These are phyloP conservation scores for Nicotiana tabacum DNA, from an alignment of 257 asterid genomes.

Conservation along the genomic window DNA sequence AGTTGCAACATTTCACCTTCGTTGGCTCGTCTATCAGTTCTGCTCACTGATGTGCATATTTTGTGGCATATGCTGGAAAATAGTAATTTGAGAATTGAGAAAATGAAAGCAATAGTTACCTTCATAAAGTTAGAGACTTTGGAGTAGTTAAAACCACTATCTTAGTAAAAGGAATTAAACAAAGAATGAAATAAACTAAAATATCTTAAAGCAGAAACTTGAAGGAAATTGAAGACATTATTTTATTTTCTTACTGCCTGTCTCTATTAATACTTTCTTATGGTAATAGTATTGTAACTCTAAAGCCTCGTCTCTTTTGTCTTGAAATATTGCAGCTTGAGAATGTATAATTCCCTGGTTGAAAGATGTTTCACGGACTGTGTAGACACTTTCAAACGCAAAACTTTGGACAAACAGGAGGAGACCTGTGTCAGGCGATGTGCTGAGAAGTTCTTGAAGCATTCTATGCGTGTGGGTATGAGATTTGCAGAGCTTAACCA, in stretches of 20 bases:
- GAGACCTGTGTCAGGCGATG: slow-evolving; percentile 92
- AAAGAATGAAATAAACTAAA: background rate
- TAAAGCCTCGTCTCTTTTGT: background rate
- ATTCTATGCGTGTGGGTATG: slow-evolving; percentile 93
- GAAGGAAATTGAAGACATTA: background rate
- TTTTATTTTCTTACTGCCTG: background rate
- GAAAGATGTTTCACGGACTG: slow-evolving; percentile 91
- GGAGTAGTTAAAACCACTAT: background rate
- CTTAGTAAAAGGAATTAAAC: background rate
- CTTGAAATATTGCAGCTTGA: slow-evolving; percentile 41
- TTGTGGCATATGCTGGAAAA: background rate
- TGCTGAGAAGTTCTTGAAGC: slow-evolving; percentile 95
- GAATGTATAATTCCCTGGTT: slow-evolving; percentile 82
- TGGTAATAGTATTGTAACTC: background rate
- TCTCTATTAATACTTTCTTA: background rate
- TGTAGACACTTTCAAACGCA: slow-evolving; percentile 70
- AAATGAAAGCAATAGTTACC: background rate
- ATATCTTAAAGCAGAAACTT: background rate
- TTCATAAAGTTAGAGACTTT: background rate
- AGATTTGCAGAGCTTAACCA: slow-evolving; percentile 89
- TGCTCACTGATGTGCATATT: background rate
- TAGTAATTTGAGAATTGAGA: background rate
- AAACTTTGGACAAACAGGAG: slow-evolving; percentile 80
- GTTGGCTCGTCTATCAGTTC: background rate
- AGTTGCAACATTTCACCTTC: background rate